A percentile compares a stretch with the other conserved stretches of the same genome.
These are phyloP conservation scores for Chionographis japonica DNA, from an alignment of 106 monocot genomes.

Conservation along the genomic window DNA sequence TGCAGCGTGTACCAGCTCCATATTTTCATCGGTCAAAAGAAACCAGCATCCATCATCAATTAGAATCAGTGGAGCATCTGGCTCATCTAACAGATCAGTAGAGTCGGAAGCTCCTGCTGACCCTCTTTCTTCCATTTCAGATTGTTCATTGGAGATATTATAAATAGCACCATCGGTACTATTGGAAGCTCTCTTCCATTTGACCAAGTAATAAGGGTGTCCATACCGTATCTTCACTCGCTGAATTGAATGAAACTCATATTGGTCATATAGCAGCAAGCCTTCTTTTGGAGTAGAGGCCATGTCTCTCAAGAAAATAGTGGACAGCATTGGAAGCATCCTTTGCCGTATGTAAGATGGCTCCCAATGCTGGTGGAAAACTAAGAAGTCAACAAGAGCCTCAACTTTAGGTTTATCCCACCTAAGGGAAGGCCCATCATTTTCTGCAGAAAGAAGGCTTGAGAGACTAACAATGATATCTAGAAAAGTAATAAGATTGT, in stretches of 20 bases:
- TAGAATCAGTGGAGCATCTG: slow-evolving; percentile 57
- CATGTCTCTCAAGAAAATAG: slow-evolving; percentile 72
- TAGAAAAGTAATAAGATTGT: neutral
- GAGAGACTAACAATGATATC: neutral
- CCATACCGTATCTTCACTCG: slow-evolving; percentile 64
- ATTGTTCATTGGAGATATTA: slow-evolving; percentile 20
- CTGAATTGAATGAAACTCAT: slow-evolving; percentile 82
- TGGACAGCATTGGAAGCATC: slow-evolving; percentile 77
- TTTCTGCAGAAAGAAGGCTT: slow-evolving; percentile 35
- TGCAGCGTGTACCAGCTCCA: slow-evolving; percentile 75
- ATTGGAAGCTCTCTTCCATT: slow-evolving; percentile 59
- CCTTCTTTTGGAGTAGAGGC: slow-evolving; percentile 22
- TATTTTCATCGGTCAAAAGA: slow-evolving; percentile 84
- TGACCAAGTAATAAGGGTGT: slow-evolving; percentile 73
- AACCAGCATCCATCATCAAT: slow-evolving; percentile 60
- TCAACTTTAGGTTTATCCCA: slow-evolving; percentile 72
- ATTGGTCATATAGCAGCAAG: slow-evolving; percentile 59
- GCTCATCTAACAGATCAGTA: slow-evolving; percentile 48
- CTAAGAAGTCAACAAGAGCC: slow-evolving; percentile 64
- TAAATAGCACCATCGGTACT: neutral
- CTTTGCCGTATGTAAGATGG: slow-evolving; percentile 82
- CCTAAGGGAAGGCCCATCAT: slow-evolving; percentile 22
- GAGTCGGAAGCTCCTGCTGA: slow-evolving; percentile 4
- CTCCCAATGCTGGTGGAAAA: slow-evolving; percentile 70
- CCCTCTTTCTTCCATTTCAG: slow-evolving; percentile 8